Base-by-base conservation (phyloP, 1,139 yeast species). In the Candida labiduridarum region DNA sequence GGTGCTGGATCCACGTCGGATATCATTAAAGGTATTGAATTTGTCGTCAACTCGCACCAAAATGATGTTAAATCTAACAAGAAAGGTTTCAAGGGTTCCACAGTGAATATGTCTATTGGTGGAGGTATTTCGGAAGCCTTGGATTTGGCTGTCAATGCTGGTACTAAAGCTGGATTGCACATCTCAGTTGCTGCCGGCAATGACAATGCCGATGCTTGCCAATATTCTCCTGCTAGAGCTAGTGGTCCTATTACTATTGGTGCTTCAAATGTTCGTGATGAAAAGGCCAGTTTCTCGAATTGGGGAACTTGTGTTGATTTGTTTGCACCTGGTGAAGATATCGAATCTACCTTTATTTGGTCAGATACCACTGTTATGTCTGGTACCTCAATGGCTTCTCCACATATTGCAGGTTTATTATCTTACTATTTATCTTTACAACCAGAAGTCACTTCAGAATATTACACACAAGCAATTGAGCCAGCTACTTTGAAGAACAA, bases 381-480 rank as follows among this genome's bases (percentile, higher is more conserved):
- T 39, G 99, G 99, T 74, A 94, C 99, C 18, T 94, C 99, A 18
- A 94, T 94, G 99, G 99, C 99, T 34, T 89, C 98, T 44, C 99
- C 99, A 49, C 98, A 94, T 68, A 87, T 94, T 67, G 87, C 91
- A 55, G 99, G 99, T 60, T 80, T 94, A 68, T 78, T 87, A 65
- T 76, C 97, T 4, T 94, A 94, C 81, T 92, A 83, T 74, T 77
- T 94, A 62, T 89, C 97, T 19, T 84, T 94, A 69, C 95, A 89
- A 74, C 99, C 99, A 59, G 88, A 84, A 49, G 71, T 87, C 30
- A 87, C 81, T 55, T 90, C 97, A 44, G 89, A 85, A 68, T 89
- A 79, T 65, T 73, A 81, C 11, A 68, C 76, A 50, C 78, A 82
- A 51, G 80, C 83, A 48, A 79, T 92, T 52, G 80, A 96, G 11